phyloP scores from a whole-genome alignment of 73 alveolate species.

The Tetrahymena thermophila region DNA sequence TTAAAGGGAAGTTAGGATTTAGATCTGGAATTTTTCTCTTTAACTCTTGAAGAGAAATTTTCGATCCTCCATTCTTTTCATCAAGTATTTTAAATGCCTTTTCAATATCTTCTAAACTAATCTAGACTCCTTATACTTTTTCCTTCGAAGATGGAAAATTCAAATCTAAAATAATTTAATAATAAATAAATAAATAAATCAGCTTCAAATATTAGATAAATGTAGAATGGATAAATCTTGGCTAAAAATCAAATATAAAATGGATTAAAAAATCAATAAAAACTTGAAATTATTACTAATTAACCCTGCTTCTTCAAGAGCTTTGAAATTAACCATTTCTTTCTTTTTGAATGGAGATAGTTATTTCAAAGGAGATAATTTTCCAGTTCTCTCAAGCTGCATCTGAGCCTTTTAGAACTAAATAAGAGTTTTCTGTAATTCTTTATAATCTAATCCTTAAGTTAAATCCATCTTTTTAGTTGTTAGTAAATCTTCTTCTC shows the following conservation, averaged over 20 bases:
- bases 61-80: constrained; percentile 34
- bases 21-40: constrained; percentile 38
- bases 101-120: constrained; percentile 30
- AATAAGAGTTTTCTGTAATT: constrained; percentile 23
- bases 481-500: background rate
- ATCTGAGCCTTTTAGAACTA: constrained; percentile 37
- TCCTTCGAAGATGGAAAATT: background rate
- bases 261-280: background rate
- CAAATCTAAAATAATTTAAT: background rate
- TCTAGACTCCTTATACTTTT: constrained; percentile 32
- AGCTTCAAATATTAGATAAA: background rate
- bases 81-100: constrained; percentile 41
- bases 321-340: constrained; percentile 42
- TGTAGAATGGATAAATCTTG: background rate
- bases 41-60: constrained; percentile 18
- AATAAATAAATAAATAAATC: too few relatives aligned
- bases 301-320: constrained; percentile 37
- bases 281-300: background rate
- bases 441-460: constrained; percentile 33
- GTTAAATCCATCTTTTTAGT: constrained; percentile 19
- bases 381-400: constrained; percentile 29
- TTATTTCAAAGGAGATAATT: constrained; percentile 26
- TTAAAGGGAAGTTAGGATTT: constrained; percentile 41
- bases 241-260: background rate
- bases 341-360: constrained; percentile 20